Base-by-base conservation (phyloP, 208 protist species). In the Endotrypanum monterogeii region DNA sequence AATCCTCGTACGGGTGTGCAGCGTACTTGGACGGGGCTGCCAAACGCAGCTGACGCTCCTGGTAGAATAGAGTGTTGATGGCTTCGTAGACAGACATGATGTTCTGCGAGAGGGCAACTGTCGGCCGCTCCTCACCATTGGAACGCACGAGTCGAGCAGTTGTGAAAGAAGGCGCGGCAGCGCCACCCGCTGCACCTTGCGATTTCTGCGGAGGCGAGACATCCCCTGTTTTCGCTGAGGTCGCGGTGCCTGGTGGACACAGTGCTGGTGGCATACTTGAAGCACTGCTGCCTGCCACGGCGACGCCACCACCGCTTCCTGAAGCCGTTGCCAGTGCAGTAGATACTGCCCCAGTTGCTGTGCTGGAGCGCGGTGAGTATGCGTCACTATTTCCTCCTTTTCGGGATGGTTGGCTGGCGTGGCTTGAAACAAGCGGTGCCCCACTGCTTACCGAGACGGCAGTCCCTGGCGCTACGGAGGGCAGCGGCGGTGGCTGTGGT, bases 61-160 rank as follows among this genome's bases (percentile, higher is more conserved):
- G 72, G 77, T 81, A 92, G 74, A 89, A 95, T 44, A 86, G 83
- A 8, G 83, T 65, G 80, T 97, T 95, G 76, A 95, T 96, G 65
- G 62, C 51, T 51, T 94, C 84, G 79, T 97, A 97, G 35, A 87
- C 78, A 11, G 68, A 44, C 79, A 87, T 86, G 65, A 86, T 76
- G 67, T 76, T 73, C 55, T 74, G 54, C 2, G 83, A 82, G n/a
- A 90, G 81, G 3, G 83, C 88, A n/a, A 87, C 70, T 32, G 80
- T 65, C 16, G 88, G 85, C 39, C 88, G 85, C 50, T 76, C 76
- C 25, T 75, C 68, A 7, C 68, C 65, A 67, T 56, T 67, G 11
- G 32, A 71, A 14, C 75, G 71, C 41, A 32, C 5, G 23, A 48
- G 51, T 44, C 51, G 65, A 7, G 28, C 46, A 37, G 28, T 54